Evolutionary conservation across 306 rosid species (phyloP).

Genomic region (Aeschynomene evenia): DNA sequence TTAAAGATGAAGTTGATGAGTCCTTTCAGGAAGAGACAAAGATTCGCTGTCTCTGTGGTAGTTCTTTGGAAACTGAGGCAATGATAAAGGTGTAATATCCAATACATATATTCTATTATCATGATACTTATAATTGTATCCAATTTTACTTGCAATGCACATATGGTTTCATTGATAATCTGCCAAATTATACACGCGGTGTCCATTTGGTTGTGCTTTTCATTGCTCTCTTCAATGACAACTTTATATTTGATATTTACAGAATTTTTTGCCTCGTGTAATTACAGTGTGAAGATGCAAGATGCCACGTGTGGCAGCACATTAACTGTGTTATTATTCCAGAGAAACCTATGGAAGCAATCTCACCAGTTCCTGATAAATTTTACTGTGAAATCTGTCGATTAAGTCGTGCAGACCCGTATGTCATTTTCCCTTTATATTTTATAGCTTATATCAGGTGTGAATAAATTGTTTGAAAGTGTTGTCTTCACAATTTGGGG

Average conservation of each 20-base stretch:
- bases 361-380: constrained; percentile 58
- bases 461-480: constrained; percentile 4
- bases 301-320: constrained; percentile 89
- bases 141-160: neutral
- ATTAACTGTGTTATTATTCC: constrained; percentile 78
- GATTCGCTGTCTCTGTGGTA: constrained; percentile 92
- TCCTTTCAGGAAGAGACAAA: constrained; percentile 57
- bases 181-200: neutral
- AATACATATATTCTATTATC: constrained; percentile 3
- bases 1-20: constrained; percentile 72
- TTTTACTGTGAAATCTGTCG: constrained; percentile 92
- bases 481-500: neutral
- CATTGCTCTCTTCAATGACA: neutral
- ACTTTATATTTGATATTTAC: neutral
- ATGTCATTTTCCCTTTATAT: constrained; percentile 38
- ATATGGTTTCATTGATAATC: constrained; percentile 1
- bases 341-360: constrained; percentile 73
- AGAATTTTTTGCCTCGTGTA: constrained; percentile 16
- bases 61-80: constrained; percentile 63
- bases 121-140: constrained; percentile 1
- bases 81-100: constrained; percentile 66
- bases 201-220: neutral
- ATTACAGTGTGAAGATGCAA: constrained; percentile 86
- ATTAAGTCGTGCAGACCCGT: constrained; percentile 96
- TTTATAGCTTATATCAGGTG: constrained; percentile 26